Evolutionary conservation across 2,329 filamentous ascomycete genomes (phyloP), one percentile per base, ranked within the genome.

Genomic region (Verticillium dahliae): DNA sequence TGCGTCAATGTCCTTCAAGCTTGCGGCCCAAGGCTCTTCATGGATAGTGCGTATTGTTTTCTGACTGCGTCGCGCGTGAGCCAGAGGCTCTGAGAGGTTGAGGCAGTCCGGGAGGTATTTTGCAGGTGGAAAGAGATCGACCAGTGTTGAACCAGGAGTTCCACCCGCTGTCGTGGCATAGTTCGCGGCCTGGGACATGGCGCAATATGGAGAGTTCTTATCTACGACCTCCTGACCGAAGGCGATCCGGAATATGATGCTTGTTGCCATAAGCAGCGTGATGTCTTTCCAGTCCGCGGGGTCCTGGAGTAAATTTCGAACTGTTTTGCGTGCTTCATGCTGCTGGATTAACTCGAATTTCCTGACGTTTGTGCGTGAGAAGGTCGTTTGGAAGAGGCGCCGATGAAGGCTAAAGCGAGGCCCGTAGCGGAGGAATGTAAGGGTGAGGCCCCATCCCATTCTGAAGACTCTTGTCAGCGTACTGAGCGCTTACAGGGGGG

Each of bases 121-220:
- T 34, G 76, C 67, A n/a, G 74, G 69, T 0, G 81, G 81, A 59
- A 83, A 80, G 63, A 79, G 74, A 66, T 83, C 81, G 14, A 82
- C 77, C 1, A 79, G 69, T 2, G 76, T 78, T 55, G 71, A 70
- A 18, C 71, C 72, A 14, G 72, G 70, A 37, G 70, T 66, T 22
- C 68, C 69, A 15, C 69, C 69, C 31, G 70, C 75, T 65, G 61
- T 71, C 34, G 68, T 70, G 18, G 61, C 65, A 18, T 66, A 60
- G 52, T 67, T 69, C 56, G 65, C 68, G 57, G 67, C 67, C 18
- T 65, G 59, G 27, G 66, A 63, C 61, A 68, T 69, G 50, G 64
- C 62, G 56, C 68, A 67, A 34, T 71, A 71, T 6, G 65, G 74
- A 0, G 67, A 70, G 33, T 62, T 56, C 50, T 65, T 62, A 54